phyloP scores from a whole-genome alignment of 2,329 filamentous ascomycete genomes.

The Nannizziopsis arthrosporioides region DNA sequence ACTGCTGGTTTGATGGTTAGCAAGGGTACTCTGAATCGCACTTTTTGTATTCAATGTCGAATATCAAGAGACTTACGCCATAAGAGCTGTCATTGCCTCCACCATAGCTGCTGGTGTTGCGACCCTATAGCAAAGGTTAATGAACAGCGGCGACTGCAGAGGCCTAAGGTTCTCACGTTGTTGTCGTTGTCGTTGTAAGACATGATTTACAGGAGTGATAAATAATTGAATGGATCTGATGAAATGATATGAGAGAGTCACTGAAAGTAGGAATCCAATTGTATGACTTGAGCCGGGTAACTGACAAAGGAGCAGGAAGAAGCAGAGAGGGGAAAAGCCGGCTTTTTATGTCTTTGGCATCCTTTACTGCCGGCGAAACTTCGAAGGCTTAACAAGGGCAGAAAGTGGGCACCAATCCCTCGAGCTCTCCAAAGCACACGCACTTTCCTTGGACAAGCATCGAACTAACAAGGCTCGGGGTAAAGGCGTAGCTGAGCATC shows the following conservation, averaged over 20 bases:
- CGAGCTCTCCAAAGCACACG: conserved; percentile 1
- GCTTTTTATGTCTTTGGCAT: conserved; percentile 4
- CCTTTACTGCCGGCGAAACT: neutral
- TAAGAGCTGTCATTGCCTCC: conserved; percentile 2
- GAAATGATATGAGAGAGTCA: neutral
- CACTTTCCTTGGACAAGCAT: neutral
- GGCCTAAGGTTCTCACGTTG: conserved; percentile 2
- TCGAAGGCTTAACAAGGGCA: neutral
- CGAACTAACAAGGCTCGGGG: neutral
- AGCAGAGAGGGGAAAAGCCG: neutral
- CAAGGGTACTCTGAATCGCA: neutral
- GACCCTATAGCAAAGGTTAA: conserved; percentile 5
- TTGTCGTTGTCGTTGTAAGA: conserved; percentile 12
- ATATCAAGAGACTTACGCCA: neutral
- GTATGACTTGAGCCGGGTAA: neutral
- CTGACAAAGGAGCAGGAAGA: neutral
- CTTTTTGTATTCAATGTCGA: neutral
- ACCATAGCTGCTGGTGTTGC: conserved; percentile 3
- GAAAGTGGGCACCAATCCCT: conserved; percentile 7
- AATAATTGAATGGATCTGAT: neutral
- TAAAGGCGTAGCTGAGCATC: conserved; percentile 5
- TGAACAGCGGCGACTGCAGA: neutral
- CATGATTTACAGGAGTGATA: conserved; percentile 6
- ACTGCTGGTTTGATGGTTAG: neutral
- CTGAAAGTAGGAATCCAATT: neutral